These are phyloP conservation scores for Vigna radiata DNA, from an alignment of 306 rosid species.

Conservation along the genomic window DNA sequence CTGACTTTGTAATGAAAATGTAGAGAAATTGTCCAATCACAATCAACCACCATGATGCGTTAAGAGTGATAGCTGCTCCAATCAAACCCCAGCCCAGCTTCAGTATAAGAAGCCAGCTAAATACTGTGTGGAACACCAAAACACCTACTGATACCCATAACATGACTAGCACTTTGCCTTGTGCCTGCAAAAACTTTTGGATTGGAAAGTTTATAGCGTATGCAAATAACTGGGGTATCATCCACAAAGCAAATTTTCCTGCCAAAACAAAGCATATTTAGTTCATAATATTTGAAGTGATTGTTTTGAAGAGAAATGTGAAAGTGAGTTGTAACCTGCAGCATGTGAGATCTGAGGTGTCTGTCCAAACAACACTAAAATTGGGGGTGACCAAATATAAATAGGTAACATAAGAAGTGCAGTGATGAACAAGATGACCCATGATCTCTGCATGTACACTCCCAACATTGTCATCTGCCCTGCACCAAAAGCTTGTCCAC, in stretches of 20 bases:
- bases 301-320: neutral
- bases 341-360: conserved; percentile 64
- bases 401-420: conserved; percentile 57
- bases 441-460: conserved; percentile 89
- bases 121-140: conserved; percentile 53
- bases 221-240: conserved; percentile 84
- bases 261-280: neutral
- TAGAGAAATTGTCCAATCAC: conserved; percentile 55
- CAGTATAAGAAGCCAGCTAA: conserved; percentile 72
- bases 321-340: conserved; percentile 55
- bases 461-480: conserved; percentile 72
- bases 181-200: conserved; percentile 79
- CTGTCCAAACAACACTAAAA: conserved; percentile 63
- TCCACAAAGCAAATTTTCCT: conserved; percentile 72
- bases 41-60: conserved; percentile 75
- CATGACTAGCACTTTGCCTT: conserved; percentile 71
- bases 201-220: conserved; percentile 75
- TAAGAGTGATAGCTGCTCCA: conserved; percentile 74
- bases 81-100: conserved; percentile 65
- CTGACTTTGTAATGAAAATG: conserved; percentile 70
- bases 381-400: conserved; percentile 77
- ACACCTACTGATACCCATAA: conserved; percentile 56
- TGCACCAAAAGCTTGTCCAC: conserved; percentile 89
- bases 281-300: too few species aligned
- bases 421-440: conserved; percentile 67